phyloP scores from a whole-genome alignment of 495 filamentous ascomycete species.

The Mytilinidion resinicola region DNA sequence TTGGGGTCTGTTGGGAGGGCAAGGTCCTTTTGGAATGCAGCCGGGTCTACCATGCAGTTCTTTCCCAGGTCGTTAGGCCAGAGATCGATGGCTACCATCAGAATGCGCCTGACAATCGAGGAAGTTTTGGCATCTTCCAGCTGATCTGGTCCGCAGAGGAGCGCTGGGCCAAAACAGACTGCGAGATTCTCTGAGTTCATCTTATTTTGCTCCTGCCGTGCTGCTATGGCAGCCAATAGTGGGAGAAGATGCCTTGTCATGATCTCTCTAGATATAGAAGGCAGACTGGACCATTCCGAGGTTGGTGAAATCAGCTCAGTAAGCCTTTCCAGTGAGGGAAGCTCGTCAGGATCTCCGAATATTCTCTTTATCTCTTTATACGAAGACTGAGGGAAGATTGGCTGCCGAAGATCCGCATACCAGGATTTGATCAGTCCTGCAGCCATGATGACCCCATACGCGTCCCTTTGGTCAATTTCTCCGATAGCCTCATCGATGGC shows the following conservation, averaged over 20 bases:
- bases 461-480: constrained; percentile 42
- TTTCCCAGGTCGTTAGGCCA: constrained; percentile 33
- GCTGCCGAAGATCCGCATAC: constrained; percentile 49
- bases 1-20: constrained; percentile 23
- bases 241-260: constrained; percentile 48
- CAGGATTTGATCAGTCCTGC: constrained; percentile 50
- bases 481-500: constrained; percentile 30
- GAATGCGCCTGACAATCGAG: constrained; percentile 38
- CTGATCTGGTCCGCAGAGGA: constrained; percentile 40
- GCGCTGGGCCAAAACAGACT: constrained; percentile 45
- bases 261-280: constrained; percentile 39
- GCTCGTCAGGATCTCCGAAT: constrained; percentile 30
- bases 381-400: constrained; percentile 42
- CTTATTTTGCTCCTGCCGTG: constrained; percentile 42
- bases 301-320: constrained; percentile 33
- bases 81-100: constrained; percentile 38
- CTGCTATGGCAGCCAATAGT: constrained; percentile 42
- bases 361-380: constrained; percentile 39
- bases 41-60: constrained; percentile 24
- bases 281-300: constrained; percentile 38
- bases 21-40: constrained; percentile 28
- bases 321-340: constrained; percentile 25
- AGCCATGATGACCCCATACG: constrained; percentile 47
- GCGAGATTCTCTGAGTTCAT: constrained; percentile 49
- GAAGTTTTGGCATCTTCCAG: constrained; percentile 45